Conservation (phyloP, 176 grass and related monocot genomes). For the Musa itinerans region DNA sequence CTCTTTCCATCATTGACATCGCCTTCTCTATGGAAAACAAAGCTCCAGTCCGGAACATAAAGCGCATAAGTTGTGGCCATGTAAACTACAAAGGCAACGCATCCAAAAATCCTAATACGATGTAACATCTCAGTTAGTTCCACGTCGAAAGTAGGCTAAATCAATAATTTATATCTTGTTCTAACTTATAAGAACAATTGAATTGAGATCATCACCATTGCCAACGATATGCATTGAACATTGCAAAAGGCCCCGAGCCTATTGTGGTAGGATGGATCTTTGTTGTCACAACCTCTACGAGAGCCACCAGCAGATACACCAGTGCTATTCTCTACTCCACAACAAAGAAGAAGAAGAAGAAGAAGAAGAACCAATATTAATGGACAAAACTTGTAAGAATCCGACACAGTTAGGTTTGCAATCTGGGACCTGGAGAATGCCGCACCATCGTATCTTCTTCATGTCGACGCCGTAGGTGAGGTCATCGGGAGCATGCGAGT, state of each 20-base stretch:
- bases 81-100: conserved; percentile 37
- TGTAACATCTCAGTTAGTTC: too few species aligned
- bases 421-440: conserved; percentile 15
- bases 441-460: conserved; percentile 22
- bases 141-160: too few species aligned
- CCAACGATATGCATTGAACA: conserved; percentile 44
- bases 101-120: conserved; percentile 32
- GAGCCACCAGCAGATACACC: conserved; percentile 60
- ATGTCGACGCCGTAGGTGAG: conserved; percentile 23
- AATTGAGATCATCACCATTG: conserved; percentile 39
- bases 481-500: conserved; percentile 26
- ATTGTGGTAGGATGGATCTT: conserved; percentile 34
- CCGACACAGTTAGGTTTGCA: too few species aligned
- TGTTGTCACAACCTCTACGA: conserved; percentile 41
- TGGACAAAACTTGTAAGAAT: too few species aligned
- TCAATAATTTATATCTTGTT: too few species aligned
- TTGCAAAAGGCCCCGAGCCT: conserved; percentile 26
- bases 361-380: neutral
- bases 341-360: neutral
- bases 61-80: conserved; percentile 40
- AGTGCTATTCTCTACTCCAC: conserved; percentile 52
- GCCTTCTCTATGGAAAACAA: conserved; percentile 27
- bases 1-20: conserved; percentile 46
- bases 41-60: conserved; percentile 54
- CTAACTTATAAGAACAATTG: too few species aligned